phyloP scores from a whole-genome alignment of 495 filamentous ascomycete genomes.

The Ramalina peruviana region DNA sequence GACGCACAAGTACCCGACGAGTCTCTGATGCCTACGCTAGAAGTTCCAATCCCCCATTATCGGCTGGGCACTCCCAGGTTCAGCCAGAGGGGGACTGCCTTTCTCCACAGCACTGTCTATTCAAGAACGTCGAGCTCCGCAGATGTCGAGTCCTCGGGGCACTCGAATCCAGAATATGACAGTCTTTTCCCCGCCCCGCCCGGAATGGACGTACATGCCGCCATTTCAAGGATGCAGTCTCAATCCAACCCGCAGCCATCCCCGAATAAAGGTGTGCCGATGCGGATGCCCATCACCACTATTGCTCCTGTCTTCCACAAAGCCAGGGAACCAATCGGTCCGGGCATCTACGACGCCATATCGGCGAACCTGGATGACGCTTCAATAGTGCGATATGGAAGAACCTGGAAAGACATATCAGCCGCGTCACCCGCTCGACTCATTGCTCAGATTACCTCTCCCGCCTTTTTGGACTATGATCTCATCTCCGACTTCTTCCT shows the following conservation, averaged over 20 bases:
- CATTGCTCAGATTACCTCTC: slow-evolving; percentile 95
- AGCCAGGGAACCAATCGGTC: slow-evolving; percentile 33
- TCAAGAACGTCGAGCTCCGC: slow-evolving; percentile 40
- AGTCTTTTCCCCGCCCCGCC: slow-evolving; percentile 29
- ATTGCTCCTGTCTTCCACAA: slow-evolving; percentile 29
- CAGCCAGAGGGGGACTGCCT: slow-evolving; percentile 60
- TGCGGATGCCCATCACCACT: slow-evolving; percentile 11
- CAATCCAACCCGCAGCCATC: slow-evolving; percentile 24
- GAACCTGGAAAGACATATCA: slow-evolving; percentile 55
- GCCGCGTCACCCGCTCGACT: slow-evolving; percentile 86
- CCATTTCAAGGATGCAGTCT: slow-evolving; percentile 27
- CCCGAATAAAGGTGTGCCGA: slow-evolving; percentile 13
- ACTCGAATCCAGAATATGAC: slow-evolving; percentile 35
- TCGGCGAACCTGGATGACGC: slow-evolving; percentile 61
- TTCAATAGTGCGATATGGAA: slow-evolving; percentile 71
- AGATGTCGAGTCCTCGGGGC: slow-evolving; percentile 36
- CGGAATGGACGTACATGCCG: slow-evolving; percentile 19
- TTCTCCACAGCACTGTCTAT: slow-evolving; percentile 62
- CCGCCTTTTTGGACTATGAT: slow-evolving; percentile 92
- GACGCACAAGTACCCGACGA: not conserved
- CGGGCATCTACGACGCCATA: slow-evolving; percentile 63
- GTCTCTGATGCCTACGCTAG: slow-evolving; percentile 39
- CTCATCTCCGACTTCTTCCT: slow-evolving; percentile 97
- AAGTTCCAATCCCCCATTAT: slow-evolving; percentile 78
- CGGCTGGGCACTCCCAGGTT: slow-evolving; percentile 73